Evolutionary conservation across 768 basidiomycete genomes (phyloP).

Genomic region (Fomitopsis pulvina): DNA sequence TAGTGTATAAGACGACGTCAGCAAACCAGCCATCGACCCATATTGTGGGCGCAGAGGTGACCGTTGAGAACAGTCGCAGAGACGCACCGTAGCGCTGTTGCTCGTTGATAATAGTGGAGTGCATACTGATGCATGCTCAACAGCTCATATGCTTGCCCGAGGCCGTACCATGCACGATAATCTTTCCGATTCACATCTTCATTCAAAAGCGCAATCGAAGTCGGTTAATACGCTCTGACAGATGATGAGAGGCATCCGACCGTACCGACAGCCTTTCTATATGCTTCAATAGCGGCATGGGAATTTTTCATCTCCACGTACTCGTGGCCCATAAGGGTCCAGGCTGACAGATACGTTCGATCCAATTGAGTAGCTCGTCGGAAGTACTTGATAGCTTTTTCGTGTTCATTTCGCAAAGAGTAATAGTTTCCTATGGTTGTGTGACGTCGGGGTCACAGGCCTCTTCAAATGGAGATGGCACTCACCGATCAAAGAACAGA

Average conservation of each 20-base stretch:
- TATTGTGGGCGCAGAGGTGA: neutral
- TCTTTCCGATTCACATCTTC: conserved; percentile 94
- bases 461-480: neutral
- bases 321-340: conserved; percentile 99
- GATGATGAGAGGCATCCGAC: neutral
- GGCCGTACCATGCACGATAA: conserved; percentile 97
- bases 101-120: conserved; percentile 92
- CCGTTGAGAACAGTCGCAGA: neutral
- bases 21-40: neutral
- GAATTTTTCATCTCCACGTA: conserved; percentile 99
- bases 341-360: conserved; percentile 90
- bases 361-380: conserved; percentile 92
- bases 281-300: conserved; percentile 97
- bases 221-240: neutral
- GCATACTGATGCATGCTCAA: conserved; percentile 97
- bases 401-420: conserved; percentile 88
- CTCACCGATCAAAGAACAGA: conserved; percentile 92
- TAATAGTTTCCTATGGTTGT: conserved; percentile 83
- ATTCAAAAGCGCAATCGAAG: conserved; percentile 3
- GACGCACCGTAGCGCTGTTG: conserved; percentile 79
- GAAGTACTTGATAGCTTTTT: conserved; percentile 95
- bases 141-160: conserved; percentile 96
- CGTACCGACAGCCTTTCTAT: conserved; percentile 90
- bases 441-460: neutral
- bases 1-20: conserved; percentile 22